Conservation (phyloP, 768 basidiomycete genomes). For the Zangia roseola region DNA sequence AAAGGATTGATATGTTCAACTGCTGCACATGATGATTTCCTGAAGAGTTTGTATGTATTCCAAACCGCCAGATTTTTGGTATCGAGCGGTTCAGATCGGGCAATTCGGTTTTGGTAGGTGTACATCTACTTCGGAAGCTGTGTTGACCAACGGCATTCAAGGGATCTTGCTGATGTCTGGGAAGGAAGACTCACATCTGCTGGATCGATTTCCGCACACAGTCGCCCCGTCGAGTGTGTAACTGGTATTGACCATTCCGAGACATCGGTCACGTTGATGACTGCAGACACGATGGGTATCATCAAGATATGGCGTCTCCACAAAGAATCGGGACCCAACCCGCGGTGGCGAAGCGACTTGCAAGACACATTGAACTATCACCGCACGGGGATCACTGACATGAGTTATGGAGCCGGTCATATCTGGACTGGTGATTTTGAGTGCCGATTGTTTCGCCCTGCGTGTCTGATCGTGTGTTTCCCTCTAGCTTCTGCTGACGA, state of each 20-base stretch:
- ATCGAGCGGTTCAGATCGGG: slow-evolving; percentile 90
- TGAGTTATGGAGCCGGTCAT: slow-evolving; percentile 62
- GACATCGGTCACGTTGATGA: slow-evolving; percentile 59
- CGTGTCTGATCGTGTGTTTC: slow-evolving; percentile 1
- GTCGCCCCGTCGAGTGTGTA: slow-evolving; percentile 82
- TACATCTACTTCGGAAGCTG: neutral
- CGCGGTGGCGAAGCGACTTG: slow-evolving; percentile 51
- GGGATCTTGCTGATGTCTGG: slow-evolving; percentile 59
- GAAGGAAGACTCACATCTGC: slow-evolving; percentile 45
- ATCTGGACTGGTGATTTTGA: slow-evolving; percentile 78
- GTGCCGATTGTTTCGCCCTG: neutral
- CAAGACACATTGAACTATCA: slow-evolving; percentile 66
- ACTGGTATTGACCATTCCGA: slow-evolving; percentile 51
- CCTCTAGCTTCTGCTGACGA: slow-evolving; percentile 84
- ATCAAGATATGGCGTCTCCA: slow-evolving; percentile 78
- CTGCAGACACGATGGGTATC: slow-evolving; percentile 90
- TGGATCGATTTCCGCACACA: slow-evolving; percentile 80
- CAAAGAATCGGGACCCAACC: slow-evolving; percentile 35
- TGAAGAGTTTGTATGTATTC: slow-evolving; percentile 79
- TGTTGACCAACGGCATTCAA: slow-evolving; percentile 26
- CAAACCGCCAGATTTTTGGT: slow-evolving; percentile 65
- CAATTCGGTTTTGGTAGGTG: slow-evolving; percentile 79
- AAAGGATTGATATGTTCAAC: slow-evolving; percentile 70
- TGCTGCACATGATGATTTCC: slow-evolving; percentile 83
- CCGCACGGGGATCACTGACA: slow-evolving; percentile 79